phyloP scores from a whole-genome alignment of 129 eudicot genomes.

The Smallanthus sonchifolius region DNA sequence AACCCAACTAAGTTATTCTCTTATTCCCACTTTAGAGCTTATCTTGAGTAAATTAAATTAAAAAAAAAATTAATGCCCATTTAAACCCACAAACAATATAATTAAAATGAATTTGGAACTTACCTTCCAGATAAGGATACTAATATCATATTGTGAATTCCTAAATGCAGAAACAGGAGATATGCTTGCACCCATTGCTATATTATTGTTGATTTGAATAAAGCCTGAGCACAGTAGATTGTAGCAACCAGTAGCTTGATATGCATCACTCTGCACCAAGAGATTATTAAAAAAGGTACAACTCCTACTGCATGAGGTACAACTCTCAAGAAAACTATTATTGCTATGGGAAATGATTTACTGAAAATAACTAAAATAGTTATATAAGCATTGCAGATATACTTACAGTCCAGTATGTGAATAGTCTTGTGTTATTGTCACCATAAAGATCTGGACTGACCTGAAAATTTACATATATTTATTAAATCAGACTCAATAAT shows the following conservation, averaged over 20 bases:
- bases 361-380: neutral
- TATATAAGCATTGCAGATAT: conserved; percentile 17
- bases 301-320: conserved; percentile 13
- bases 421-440: conserved; percentile 91
- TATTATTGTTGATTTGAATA: conserved; percentile 78
- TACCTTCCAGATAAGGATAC: conserved; percentile 96
- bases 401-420: conserved; percentile 99
- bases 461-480: conserved; percentile 42
- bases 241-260: conserved; percentile 99
- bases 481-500: conserved; percentile 15
- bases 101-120: conserved; percentile 31
- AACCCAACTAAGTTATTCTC: conserved; percentile 22
- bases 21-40: conserved; percentile 19
- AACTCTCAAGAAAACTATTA: neutral
- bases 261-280: conserved; percentile 81
- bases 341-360: neutral
- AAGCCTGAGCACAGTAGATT: conserved; percentile 90
- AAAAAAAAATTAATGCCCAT: conserved; percentile 15
- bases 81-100: conserved; percentile 2
- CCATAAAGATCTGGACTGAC: conserved; percentile 99
- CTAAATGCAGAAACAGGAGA: conserved; percentile 83
- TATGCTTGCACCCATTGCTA: conserved; percentile 99
- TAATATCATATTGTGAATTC: conserved; percentile 77
- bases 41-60: conserved; percentile 9
- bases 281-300: neutral